Evolutionary conservation across 805 yeast genomes (phyloP), one percentile per base, ranked within the genome.

Genomic region (Yarrowia divulgata): DNA sequence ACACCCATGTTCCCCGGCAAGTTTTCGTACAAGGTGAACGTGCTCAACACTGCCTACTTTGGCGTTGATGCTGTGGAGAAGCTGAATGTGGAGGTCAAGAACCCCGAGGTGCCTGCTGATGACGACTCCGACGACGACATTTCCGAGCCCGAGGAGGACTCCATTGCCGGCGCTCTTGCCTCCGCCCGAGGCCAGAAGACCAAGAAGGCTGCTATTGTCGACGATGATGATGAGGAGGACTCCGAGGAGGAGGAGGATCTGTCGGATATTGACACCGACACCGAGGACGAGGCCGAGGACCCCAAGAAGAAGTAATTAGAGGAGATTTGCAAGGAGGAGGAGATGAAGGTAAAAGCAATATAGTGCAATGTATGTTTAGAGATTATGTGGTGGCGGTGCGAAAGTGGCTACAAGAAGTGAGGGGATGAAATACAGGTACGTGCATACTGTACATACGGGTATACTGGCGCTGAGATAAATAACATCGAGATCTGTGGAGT

Each of bases 31-130:
- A 85, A 93, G 79, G 81, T 93, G 18, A 79, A 88, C 32, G 78
- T 94, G 75, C 87, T 87, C 75, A 88, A 90, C 69, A 84, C 90
- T 67, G 87, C 90, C 55, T 93, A 91, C 77, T 91, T 91, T 77
- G 97, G 97, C 7, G 79, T 86, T 19, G 98, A 94, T 76, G 77
- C 91, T 32, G 91, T 89, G 72, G 84, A 88, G 71, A 89, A 93
- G 10, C 79, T 91, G 60, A 80, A 81, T 32, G 84, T 93, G 88
- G 81, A 84, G n/a, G 97, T 93, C 43, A 82, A 85, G 73, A 83
- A 85, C 29, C 85, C 88, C 42, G 42, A 18, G 42, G 37, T 45
- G 18, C 85, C 88, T 13, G 63, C 70, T 16, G 71, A 45, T 0
- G 70, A 69, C n/a, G 71, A 77, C 9, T 81, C 77, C n/a, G 84